Conservation (phyloP, 192 early-diverging fungal species). For the Coemansia interrupta region DNA sequence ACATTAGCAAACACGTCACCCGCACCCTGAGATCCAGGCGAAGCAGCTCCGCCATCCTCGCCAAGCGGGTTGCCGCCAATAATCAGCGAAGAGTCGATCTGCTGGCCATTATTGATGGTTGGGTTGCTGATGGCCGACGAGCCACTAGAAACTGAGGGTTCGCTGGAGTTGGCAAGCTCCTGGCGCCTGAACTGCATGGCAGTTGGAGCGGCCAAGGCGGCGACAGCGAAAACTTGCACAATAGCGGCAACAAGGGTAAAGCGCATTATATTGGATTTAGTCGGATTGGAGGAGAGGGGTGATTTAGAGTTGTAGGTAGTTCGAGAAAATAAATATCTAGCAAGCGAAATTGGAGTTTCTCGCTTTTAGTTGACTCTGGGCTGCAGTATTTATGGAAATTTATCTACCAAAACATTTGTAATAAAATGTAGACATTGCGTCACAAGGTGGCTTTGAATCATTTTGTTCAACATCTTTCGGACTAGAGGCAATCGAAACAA, state of each 20-base stretch:
- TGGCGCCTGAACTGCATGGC: slow-evolving; percentile 10
- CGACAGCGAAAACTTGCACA: slow-evolving; percentile 12
- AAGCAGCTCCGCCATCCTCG: neutral
- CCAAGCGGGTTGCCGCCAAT: neutral
- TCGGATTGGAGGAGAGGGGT: neutral
- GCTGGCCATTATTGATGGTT: slow-evolving; percentile 25
- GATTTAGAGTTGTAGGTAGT: neutral
- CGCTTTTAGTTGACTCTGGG: no score
- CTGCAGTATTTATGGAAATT: no score
- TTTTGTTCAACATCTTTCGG: no score
- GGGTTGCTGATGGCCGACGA: slow-evolving; percentile 30
- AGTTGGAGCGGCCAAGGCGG: slow-evolving; percentile 14
- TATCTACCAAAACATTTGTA: no score
- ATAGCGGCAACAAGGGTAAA: slow-evolving; percentile 8
- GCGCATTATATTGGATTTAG: slow-evolving; percentile 14
- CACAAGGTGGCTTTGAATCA: no score
- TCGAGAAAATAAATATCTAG: neutral
- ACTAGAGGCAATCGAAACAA: no score
- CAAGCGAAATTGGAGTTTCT: no score
- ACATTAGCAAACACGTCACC: slow-evolving; percentile 20
- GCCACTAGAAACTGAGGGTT: slow-evolving; percentile 18
- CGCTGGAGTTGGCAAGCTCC: slow-evolving; percentile 20
- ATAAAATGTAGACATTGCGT: no score
- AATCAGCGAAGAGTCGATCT: slow-evolving; percentile 28
- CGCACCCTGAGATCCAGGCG: neutral